Evolutionary conservation across 2,329 filamentous ascomycete species (phyloP), one percentile per base, ranked within the genome.

Genomic region (Alternaria consortialis): DNA sequence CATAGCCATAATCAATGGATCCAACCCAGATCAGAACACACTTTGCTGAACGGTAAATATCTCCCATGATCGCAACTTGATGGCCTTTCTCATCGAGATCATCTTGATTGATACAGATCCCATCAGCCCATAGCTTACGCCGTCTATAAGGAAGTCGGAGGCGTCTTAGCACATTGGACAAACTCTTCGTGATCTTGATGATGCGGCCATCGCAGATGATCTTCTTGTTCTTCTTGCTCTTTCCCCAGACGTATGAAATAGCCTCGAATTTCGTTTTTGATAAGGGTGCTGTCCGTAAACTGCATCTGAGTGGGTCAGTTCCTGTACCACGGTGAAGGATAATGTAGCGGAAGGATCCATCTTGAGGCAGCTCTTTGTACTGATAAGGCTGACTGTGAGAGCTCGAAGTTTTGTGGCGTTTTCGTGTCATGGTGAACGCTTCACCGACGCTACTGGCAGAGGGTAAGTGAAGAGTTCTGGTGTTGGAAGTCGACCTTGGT

Each of bases 61-160:
- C n/a, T 15, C 62, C 58, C 66, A 65, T 67, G 2, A 65, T 58
- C 1, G 55, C 29, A 2, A 65, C 66, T 47, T 67, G 66, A 5
- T 63, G 44, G 1, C 58, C 44, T 25, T 67, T 67, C 43, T 68
- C 64, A n/a, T 58, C n/a, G 1, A 61, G 7, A 43, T 62, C 44
- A 6, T 60, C 62, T 48, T 68, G 64, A 17, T 67, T 58, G 53
- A 69, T 63, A 20, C 62, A 67, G 8, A 67, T 65, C 6, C 63
- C 57, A 23, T 68, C 66, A 4, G 57, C 62, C 64, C 64, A 68
- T 3, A 65, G 55, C n/a, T 29, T 58, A 1, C 64, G 53, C 8
- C 60, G 31, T 34, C 9, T 20, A 32, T 59, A 29, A 23, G 51
- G 42, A 25, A 52, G 46, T 12, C 58, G 53, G 8, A 67, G 17